A percentile compares a stretch with the other conserved stretches of the same genome.
phyloP scores from a whole-genome alignment of 2,329 filamentous ascomycete species.

The Penicillium sp. region DNA sequence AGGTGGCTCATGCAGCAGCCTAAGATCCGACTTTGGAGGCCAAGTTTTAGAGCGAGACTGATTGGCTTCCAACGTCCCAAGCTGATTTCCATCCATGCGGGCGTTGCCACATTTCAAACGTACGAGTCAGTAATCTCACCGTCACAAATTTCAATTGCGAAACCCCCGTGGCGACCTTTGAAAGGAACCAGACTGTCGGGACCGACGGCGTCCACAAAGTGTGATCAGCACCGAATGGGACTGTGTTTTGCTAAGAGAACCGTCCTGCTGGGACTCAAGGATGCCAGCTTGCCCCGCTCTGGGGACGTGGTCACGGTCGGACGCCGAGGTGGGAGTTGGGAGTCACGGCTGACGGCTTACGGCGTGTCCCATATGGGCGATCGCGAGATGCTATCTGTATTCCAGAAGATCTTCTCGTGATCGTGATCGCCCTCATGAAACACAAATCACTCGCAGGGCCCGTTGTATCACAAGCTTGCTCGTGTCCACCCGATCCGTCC shows the following conservation, averaged over 20 bases:
- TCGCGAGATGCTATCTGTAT: too few relatives aligned
- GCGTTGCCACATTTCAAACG: not conserved
- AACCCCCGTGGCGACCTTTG: not conserved
- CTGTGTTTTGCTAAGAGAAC: not conserved
- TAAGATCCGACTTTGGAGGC: not conserved
- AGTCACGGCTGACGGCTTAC: too few relatives aligned
- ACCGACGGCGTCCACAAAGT: not conserved
- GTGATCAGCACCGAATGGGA: slow-evolving; percentile 3
- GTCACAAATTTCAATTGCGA: not conserved
- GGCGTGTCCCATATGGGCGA: too few relatives aligned
- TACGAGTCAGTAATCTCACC: not conserved
- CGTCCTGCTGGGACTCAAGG: not conserved
- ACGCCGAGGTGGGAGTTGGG: not conserved
- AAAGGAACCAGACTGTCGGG: slow-evolving; percentile 2
- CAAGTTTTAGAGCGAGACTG: not conserved
- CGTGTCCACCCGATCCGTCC: not conserved
- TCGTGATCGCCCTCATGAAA: not conserved
- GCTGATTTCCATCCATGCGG: not conserved
- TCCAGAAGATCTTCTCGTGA: too few relatives aligned
- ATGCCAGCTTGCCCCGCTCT: not conserved
- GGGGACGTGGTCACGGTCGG: not conserved
- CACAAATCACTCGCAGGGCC: not conserved
- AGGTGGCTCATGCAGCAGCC: not conserved
- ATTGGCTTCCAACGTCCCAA: not conserved
- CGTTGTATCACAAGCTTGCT: slow-evolving; percentile 2